Base-by-base conservation (phyloP, 129 eudicot species). In the Sambucus nigra region DNA sequence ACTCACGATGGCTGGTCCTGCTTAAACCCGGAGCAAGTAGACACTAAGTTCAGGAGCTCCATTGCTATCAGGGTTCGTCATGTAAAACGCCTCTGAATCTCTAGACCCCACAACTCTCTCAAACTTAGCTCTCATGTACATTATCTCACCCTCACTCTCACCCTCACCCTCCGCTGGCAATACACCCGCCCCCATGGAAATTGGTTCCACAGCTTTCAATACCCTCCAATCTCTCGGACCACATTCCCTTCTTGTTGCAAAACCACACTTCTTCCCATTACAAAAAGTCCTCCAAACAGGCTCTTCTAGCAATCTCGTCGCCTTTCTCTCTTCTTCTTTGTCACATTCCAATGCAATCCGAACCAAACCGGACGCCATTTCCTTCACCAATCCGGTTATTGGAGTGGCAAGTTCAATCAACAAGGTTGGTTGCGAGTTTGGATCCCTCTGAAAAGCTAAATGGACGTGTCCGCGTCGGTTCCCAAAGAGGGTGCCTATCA, bases 91-190 rank as follows among this genome's bases (percentile, higher is more conserved):
- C 66, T 86, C 95, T 12, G 92, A 78, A 62, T 86, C 95, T 59
- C 79, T 75, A 21, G 89, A 80, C 22, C 95, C 95, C 46, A 85
- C 86, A 56, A 85, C 91, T 73, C 95, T 74, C 55, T 85, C 95
- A 62, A 84, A 84, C 63, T 84, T 77, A 5, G 94, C 94, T 73
- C 95, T 81, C 95, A 86, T 81, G 25, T 86, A 86, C 91, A 86
- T 86, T 2, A 86, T 70, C 63, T 82, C 95, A n/a, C 76, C 87
- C 17, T 78, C 95, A 41, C 64, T 40, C 5, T 71, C 80, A 5
- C 60, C 63, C 35, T 53, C 70, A 7, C 77, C 75, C 15, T 64
- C 77, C 16, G 65, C 75, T 19, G 94, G 95, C 51, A 86, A 50
- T 8, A 86, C 93, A 21, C 95, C 95, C 4, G 91, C 95, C 45